Evolutionary conservation across 495 filamentous ascomycete genomes (phyloP), one percentile per base, ranked within the genome.

Genomic region (Coniosporium apollinis): DNA sequence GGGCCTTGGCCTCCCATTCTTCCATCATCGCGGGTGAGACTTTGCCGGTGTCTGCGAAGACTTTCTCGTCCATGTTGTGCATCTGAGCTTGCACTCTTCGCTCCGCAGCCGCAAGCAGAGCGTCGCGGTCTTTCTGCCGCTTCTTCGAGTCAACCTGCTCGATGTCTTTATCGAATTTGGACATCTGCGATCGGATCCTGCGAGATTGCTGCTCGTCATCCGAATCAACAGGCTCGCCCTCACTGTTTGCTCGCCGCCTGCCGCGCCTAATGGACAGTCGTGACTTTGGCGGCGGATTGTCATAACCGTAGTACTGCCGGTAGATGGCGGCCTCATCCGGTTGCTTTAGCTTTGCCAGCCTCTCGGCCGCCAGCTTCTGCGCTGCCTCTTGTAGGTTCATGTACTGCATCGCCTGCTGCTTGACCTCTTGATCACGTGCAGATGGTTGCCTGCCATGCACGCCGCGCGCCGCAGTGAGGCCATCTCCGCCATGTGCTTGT

Each of bases 41-140:
- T 50, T 80, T 79, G 17, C 83, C 84, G 1, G 74, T 86, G 22
- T 87, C 72, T 11, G 67, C 64, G 36, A 75, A 82, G 37, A 91
- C 62, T 46, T 70, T 73, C 57, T 80, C 67, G 39, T 94, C 85
- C 66, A 93, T 79, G 19, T 68, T 67, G 33, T 76, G 72, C 41
- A 94, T 67, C 22, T 68, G 70, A 3, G 73, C 73, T 41, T 79
- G 68, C 19, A 96, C 89, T 47, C 89, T 93, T 21, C 76, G 75
- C 46, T 80, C 80, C 0, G 89, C 89, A 10, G 73, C 69, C 28
- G 76, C 77, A 46, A 94, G 65, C 7, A 97, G 57, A 5, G 69
- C 54, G 21, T 79, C 71, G 4, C 82, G 72, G 46, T 94, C 84
- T 33, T 67, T 60, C 30, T 67, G 57, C n/a, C 78, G 64, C 47